phyloP scores from a whole-genome alignment of 2,329 filamentous ascomycete genomes.

The Calonectria pseudoreteaudii region DNA sequence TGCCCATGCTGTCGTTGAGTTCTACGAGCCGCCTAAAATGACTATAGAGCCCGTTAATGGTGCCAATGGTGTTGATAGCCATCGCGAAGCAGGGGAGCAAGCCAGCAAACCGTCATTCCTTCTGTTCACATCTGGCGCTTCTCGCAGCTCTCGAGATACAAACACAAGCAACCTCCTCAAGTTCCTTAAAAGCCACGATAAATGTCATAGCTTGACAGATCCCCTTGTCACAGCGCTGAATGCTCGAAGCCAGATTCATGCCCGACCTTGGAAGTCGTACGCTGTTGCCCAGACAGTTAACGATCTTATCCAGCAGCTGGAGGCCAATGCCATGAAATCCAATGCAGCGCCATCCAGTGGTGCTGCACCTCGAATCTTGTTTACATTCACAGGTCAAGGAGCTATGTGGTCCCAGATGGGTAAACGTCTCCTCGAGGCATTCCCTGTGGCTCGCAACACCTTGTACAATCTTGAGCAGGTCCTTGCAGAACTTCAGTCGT shows the following conservation, averaged over 20 bases:
- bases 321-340: constrained; percentile 33
- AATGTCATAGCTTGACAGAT: constrained; percentile 26
- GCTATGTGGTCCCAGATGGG: constrained; percentile 40
- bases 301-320: constrained; percentile 31
- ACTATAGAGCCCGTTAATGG: not conserved
- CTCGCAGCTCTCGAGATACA: not conserved
- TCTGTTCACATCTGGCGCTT: not conserved
- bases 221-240: constrained; percentile 35
- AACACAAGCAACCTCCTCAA: not conserved
- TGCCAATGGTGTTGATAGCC: not conserved
- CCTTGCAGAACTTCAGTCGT: constrained; percentile 4
- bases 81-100: not conserved
- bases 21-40: constrained; percentile 27
- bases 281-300: constrained; percentile 35
- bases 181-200: constrained; percentile 2
- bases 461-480: constrained; percentile 30
- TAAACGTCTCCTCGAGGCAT: constrained; percentile 34
- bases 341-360: not conserved
- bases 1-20: constrained; percentile 55
- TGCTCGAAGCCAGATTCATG: constrained; percentile 34
- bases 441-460: constrained; percentile 36
- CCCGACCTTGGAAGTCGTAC: constrained; percentile 37
- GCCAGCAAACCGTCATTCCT: not conserved
- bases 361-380: constrained; percentile 18
- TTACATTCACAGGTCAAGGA: constrained; percentile 36